These are phyloP conservation scores for Glycine latifolia DNA, from an alignment of 306 rosid genomes.

Conservation along the genomic window DNA sequence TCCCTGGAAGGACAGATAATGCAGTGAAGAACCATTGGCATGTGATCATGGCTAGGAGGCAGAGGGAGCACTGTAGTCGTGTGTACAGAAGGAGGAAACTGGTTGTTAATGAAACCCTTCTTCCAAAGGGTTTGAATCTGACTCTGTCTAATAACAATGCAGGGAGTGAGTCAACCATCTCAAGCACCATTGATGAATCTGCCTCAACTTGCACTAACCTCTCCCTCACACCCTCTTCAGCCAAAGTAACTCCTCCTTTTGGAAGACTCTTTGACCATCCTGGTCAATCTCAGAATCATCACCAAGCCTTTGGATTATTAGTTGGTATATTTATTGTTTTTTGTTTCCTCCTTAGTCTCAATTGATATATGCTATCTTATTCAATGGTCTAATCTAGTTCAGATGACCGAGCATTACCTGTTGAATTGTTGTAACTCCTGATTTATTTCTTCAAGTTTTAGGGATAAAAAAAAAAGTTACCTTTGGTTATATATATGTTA, in stretches of 20 bases:
- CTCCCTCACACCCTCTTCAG: slow-evolving; percentile 64
- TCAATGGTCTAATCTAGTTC: too few species aligned
- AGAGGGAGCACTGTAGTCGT: slow-evolving; percentile 62
- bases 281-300: slow-evolving; percentile 31
- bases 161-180: slow-evolving; percentile 57
- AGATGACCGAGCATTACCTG: too few species aligned
- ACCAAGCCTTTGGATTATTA: slow-evolving; percentile 42
- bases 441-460: too few species aligned
- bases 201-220: slow-evolving; percentile 74
- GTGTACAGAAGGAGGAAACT: slow-evolving; percentile 66
- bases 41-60: slow-evolving; percentile 85
- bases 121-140: slow-evolving; percentile 44
- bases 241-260: slow-evolving; percentile 20
- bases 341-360: background rate
- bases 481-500: too few species aligned
- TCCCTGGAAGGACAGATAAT: slow-evolving; percentile 94
- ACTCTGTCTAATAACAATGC: slow-evolving; percentile 49
- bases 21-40: slow-evolving; percentile 98
- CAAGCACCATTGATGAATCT: slow-evolving; percentile 68
- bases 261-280: slow-evolving; percentile 18
- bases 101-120: background rate
- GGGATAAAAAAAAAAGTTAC: too few species aligned
- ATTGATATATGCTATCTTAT: too few species aligned
- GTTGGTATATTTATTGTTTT: slow-evolving; percentile 42
- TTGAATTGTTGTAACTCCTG: too few species aligned